phyloP scores from a whole-genome alignment of 352 stramenopile species.

The Bremia lactucae region DNA sequence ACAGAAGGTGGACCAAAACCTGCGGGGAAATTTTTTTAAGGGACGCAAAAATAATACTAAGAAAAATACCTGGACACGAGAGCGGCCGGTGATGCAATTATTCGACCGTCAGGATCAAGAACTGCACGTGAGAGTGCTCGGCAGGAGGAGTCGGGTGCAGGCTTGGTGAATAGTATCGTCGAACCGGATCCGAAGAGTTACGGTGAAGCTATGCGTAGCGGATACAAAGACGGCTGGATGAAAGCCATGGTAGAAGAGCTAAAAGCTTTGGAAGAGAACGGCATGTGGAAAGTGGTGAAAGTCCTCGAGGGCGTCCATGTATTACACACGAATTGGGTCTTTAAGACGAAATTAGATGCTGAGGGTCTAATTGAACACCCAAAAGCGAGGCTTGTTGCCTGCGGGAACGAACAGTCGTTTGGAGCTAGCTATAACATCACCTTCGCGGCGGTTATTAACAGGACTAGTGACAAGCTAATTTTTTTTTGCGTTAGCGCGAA shows the following conservation, averaged over 20 bases:
- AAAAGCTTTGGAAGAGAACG: background rate
- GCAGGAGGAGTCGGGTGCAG: background rate
- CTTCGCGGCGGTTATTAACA: too few relatives aligned
- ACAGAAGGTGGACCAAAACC: too few relatives aligned
- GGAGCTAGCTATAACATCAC: too few relatives aligned
- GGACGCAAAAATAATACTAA: background rate
- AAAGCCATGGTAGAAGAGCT: background rate
- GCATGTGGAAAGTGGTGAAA: background rate
- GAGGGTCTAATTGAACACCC: background rate
- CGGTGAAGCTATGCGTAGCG: background rate
- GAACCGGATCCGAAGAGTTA: background rate
- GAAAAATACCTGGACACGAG: background rate
- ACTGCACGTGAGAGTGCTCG: background rate
- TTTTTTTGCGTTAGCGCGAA: background rate
- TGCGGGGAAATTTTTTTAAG: too few relatives aligned
- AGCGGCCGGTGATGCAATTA: background rate
- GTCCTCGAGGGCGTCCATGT: background rate
- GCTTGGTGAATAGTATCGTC: background rate
- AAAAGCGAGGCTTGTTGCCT: background rate
- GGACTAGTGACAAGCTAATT: background rate
- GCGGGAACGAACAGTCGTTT: too few relatives aligned
- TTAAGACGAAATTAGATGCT: background rate
- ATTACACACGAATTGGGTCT: background rate
- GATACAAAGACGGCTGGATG: background rate
- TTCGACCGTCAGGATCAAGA: background rate